Evolutionary conservation across 768 basidiomycete species (phyloP), one percentile per base, ranked within the genome.

Genomic region (Arthromyces matolae): DNA sequence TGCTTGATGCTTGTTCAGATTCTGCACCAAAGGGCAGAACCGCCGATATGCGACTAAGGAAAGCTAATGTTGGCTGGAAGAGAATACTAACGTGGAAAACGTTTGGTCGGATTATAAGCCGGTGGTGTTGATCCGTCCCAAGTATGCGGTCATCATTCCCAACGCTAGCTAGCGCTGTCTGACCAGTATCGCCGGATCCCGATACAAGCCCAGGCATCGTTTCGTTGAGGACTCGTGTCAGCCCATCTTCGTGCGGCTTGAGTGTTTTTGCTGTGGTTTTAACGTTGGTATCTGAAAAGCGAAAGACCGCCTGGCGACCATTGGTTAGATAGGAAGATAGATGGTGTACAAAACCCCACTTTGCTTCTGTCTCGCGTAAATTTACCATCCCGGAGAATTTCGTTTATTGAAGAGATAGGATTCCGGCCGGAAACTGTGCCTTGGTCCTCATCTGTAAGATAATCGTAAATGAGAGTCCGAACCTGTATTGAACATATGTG

Each of bases 191-290:
- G 38, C 87, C 84, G 0, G 78, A 68, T 7, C 80, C 80, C 33
- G 89, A 82, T 7, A 93, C 93, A 34, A 99, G 77, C 16, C 96
- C 96, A 0, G 96, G 96, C 64, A 97, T 93, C 0, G 90, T 94
- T 31, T 92, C 85, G 62, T 86, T 87, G 23, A 99, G 75, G 1
- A 90, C 81, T 31, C 79, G 77, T 18, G 84, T 87, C 23, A 99
- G 77, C 37, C 87, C 84, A 48, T 95, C 90, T 68, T 97, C 94
- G 55, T 93, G 81, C 5, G 69, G 67, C 55, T 80, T 82, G 35
- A 97, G 78, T 9, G 73, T 66, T 57, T 85, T 91, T 47, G 70
- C 75, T 5, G 83, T 75, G 14, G 76, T 62, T 63, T 91, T 95
- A 24, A 71, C 55, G 63, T 98, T 93, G 14, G 93, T 92, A 53